Percentiles rank a stretch among this genome's conserved stretches.
Evolutionary conservation across 2,329 filamentous ascomycete genomes (phyloP).

Genomic region (Fusarium sororula): DNA sequence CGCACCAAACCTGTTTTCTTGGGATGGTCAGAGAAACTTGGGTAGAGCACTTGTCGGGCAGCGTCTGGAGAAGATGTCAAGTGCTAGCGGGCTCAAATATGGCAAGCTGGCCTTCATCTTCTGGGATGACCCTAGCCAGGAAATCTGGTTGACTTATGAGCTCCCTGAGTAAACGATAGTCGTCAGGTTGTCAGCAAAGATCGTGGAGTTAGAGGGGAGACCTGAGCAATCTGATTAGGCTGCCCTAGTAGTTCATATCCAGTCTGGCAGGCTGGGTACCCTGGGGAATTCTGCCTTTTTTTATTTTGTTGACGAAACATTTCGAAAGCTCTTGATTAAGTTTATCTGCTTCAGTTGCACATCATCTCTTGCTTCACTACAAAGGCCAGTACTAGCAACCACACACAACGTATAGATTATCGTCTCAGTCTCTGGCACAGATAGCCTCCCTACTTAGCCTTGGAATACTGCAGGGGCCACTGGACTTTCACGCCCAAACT

Average conservation of each 20-base stretch:
- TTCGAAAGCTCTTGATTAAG: not conserved
- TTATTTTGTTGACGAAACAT: too few species aligned
- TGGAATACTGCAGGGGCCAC: conserved; percentile 72
- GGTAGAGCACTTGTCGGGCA: rapidly evolving
- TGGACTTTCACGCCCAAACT: conserved; percentile 74
- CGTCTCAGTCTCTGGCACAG: not conserved
- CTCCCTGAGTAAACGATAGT: rapidly evolving
- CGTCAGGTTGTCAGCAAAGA: not conserved
- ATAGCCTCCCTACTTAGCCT: rapidly evolving
- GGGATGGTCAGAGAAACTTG: not conserved
- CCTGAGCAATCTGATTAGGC: not conserved
- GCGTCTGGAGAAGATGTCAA: not conserved
- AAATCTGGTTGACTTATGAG: not conserved
- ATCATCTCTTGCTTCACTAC: too few species aligned
- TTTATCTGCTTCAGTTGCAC: too few species aligned
- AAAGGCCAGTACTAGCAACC: too few species aligned
- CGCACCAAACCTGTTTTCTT: rapidly evolving
- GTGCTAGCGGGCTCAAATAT: not conserved
- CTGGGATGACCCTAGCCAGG: rapidly evolving
- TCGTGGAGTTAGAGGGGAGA: not conserved
- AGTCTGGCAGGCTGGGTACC: not conserved
- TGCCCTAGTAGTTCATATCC: not conserved
- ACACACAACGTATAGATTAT: not conserved
- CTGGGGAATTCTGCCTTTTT: not conserved
- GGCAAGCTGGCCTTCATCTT: rapidly evolving